Conservation (phyloP, 1,284 basidiomycete species). For the Sanghuangporus baumii region DNA sequence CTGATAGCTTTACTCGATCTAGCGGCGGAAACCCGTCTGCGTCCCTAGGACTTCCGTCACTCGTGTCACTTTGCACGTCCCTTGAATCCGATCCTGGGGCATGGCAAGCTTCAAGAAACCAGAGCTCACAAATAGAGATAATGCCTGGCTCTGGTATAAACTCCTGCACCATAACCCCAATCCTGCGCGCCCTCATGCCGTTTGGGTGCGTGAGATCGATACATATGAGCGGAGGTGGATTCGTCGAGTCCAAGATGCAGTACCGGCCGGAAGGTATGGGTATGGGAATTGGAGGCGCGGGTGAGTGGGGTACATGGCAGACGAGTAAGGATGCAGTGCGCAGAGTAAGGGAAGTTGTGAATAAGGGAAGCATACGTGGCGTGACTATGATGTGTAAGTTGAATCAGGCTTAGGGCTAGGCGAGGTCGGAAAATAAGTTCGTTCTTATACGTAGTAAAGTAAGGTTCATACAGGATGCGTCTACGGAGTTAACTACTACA, state of each 20-base stretch:
- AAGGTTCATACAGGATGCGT: too few species aligned
- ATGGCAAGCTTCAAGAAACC: constrained; percentile 20
- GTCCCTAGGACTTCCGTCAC: constrained; percentile 35
- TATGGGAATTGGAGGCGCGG: constrained; percentile 52
- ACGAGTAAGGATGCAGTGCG: constrained; percentile 49
- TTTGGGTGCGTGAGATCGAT: constrained; percentile 18
- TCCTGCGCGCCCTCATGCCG: constrained; percentile 47
- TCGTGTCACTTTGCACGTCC: constrained; percentile 31
- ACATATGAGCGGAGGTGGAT: not conserved
- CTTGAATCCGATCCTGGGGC: constrained; percentile 31
- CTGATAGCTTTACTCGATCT: not conserved
- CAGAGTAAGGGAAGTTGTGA: constrained; percentile 42
- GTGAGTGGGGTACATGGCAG: constrained; percentile 64
- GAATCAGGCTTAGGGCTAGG: not conserved
- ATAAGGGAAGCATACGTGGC: not conserved
- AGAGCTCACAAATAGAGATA: constrained; percentile 28
- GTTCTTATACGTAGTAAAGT: not conserved
- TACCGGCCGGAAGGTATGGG: constrained; percentile 55
- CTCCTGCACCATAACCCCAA: constrained; percentile 37
- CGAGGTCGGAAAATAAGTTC: not conserved
- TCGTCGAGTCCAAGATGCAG: constrained; percentile 30
- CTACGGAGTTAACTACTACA: too few species aligned
- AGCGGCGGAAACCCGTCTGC: constrained; percentile 32
- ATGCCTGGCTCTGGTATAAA: constrained; percentile 74
- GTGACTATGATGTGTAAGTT: not conserved